phyloP scores from a whole-genome alignment of 2,329 filamentous ascomycete species.

The Aspergillus viridinutans region DNA sequence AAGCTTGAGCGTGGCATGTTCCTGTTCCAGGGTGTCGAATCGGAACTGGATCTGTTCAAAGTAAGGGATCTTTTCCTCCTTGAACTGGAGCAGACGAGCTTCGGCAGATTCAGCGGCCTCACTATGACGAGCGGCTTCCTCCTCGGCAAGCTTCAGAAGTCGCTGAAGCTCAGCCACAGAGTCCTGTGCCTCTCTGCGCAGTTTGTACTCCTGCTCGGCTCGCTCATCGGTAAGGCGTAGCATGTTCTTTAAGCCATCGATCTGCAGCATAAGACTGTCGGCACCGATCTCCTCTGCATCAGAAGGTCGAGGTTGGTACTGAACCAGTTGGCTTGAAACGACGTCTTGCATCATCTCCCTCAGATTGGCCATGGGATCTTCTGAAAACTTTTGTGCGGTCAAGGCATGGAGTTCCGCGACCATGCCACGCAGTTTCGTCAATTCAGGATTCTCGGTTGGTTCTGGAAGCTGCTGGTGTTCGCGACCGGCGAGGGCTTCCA shows the following conservation, averaged over 20 bases:
- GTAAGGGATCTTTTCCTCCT: constrained; percentile 67
- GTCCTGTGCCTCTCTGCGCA: constrained; percentile 66
- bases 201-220: constrained; percentile 60
- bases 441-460: constrained; percentile 29
- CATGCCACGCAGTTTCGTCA: constrained; percentile 36
- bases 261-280: constrained; percentile 51
- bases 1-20: constrained; percentile 55
- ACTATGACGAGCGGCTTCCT: constrained; percentile 44
- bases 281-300: constrained; percentile 51
- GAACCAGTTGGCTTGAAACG: constrained; percentile 55
- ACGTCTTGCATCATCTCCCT: constrained; percentile 61
- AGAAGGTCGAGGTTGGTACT: constrained; percentile 46
- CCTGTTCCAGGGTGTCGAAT: constrained; percentile 63
- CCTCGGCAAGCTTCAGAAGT: constrained; percentile 63
- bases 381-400: constrained; percentile 32
- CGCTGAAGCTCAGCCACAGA: constrained; percentile 68
- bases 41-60: constrained; percentile 62
- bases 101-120: constrained; percentile 60
- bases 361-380: constrained; percentile 49
- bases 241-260: constrained; percentile 66
- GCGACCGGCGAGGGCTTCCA: constrained; percentile 60
- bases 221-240: constrained; percentile 60
- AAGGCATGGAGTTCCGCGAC: constrained; percentile 40
- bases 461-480: constrained; percentile 25
- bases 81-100: constrained; percentile 58